phyloP scores from a whole-genome alignment of 345 rosid genomes.

The Raphanus sativus region DNA sequence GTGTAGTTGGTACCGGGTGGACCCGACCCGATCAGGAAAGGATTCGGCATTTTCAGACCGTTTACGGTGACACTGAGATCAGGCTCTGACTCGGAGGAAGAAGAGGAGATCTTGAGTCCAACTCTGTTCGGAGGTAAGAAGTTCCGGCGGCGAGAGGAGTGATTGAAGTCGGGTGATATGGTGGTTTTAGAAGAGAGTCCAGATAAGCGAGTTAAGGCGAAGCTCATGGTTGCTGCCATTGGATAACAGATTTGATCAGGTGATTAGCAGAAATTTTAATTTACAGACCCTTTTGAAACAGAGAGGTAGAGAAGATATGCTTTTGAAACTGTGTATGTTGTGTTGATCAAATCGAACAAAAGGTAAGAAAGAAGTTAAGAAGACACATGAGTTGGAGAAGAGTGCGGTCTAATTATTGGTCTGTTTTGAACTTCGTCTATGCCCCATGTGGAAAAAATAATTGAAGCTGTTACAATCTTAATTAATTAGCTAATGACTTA shows the following conservation, averaged over 20 bases:
- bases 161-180: constrained; percentile 38
- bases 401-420: constrained; percentile 31
- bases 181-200: constrained; percentile 10
- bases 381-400: constrained; percentile 11
- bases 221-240: constrained; percentile 64
- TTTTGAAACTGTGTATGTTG: constrained; percentile 1
- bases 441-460: constrained; percentile 31
- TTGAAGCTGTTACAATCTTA: not conserved
- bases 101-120: constrained; percentile 59
- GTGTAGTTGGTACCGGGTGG: constrained; percentile 98
- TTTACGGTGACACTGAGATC: constrained; percentile 87
- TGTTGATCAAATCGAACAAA: constrained; percentile 4
- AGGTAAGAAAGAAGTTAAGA: constrained; percentile 1
- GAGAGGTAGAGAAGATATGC: constrained; percentile 1
- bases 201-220: constrained; percentile 48
- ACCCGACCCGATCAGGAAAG: constrained; percentile 95
- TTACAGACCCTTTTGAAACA: not conserved
- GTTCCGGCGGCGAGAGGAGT: constrained; percentile 35
- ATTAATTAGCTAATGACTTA: not conserved
- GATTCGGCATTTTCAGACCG: constrained; percentile 86
- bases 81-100: constrained; percentile 52
- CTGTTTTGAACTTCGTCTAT: constrained; percentile 10
- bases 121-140: constrained; percentile 41
- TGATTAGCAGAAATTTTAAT: not conserved
- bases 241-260: constrained; percentile 18